phyloP scores from a whole-genome alignment of 495 filamentous ascomycete species.

The Penicillium antarcticum region DNA sequence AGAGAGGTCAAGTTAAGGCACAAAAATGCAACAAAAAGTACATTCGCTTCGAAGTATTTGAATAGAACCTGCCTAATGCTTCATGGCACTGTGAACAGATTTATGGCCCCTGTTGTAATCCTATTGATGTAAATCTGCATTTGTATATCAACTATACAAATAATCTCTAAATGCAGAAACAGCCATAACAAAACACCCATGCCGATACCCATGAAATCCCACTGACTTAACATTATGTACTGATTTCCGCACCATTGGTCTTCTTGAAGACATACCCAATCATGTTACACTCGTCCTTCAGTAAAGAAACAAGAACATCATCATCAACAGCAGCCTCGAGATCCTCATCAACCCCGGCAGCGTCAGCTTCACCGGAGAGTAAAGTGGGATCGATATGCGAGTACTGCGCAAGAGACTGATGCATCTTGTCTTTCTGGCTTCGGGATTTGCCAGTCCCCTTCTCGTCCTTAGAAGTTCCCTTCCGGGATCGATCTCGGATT shows the following conservation, averaged over 20 bases:
- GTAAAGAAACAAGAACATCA: constrained; percentile 55
- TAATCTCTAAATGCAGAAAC: background rate
- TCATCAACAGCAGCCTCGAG: constrained; percentile 49
- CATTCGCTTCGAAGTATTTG: too few relatives aligned
- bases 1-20: too few relatives aligned
- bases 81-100: too few relatives aligned
- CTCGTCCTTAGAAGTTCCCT: constrained; percentile 1
- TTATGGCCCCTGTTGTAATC: too few relatives aligned
- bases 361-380: constrained; percentile 14
- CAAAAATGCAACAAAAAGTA: too few relatives aligned
- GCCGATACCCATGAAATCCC: background rate
- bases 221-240: background rate
- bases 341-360: constrained; percentile 24
- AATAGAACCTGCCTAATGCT: too few relatives aligned
- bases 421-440: constrained; percentile 45
- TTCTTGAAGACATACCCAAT: constrained; percentile 71
- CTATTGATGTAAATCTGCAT: too few relatives aligned
- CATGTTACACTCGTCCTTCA: constrained; percentile 58
- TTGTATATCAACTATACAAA: too few relatives aligned
- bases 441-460: constrained; percentile 4
- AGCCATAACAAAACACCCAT: background rate
- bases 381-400: constrained; percentile 59
- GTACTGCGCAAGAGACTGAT: constrained; percentile 63
- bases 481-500: constrained; percentile 32
- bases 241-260: constrained; percentile 28